Conservation (phyloP, 192 early-diverging fungal species). For the Ambispora gerdemannii region DNA sequence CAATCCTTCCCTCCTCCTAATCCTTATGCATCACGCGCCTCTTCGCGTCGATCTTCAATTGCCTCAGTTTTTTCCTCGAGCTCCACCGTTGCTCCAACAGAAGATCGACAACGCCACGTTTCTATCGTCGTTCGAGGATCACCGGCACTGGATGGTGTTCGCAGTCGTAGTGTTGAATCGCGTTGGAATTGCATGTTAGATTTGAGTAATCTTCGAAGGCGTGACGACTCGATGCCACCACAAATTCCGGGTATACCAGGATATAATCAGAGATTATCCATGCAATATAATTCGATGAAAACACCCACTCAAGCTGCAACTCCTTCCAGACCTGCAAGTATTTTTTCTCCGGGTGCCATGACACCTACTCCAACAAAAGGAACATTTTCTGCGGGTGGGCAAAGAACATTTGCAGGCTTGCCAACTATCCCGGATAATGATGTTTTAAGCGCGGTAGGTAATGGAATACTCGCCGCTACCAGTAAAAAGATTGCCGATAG, state of each 20-base stretch:
- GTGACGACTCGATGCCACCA: conserved; percentile 26
- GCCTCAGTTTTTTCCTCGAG: conserved; percentile 16
- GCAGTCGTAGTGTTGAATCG: conserved; percentile 47
- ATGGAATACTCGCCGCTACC: conserved; percentile 25
- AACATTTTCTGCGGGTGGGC: conserved; percentile 8
- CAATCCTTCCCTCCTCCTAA: conserved; percentile 10
- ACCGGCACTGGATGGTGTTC: conserved; percentile 48
- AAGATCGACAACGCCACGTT: conserved; percentile 46
- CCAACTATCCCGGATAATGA: conserved; percentile 38
- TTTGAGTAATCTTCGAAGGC: conserved; percentile 44
- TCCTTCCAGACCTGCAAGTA: neutral
- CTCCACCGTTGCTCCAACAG: neutral
- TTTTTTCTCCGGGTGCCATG: conserved; percentile 21
- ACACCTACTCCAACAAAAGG: conserved; percentile 29
- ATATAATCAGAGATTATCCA: neutral
- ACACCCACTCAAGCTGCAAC: neutral
- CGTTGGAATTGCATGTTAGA: conserved; percentile 61
- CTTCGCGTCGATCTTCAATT: conserved; percentile 22
- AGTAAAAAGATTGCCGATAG: conserved; percentile 39
- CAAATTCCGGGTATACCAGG: neutral
- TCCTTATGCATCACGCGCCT: neutral
- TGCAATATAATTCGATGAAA: neutral
- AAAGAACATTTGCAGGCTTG: conserved; percentile 17
- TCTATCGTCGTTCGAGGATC: conserved; percentile 51
- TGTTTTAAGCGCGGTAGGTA: conserved; percentile 25